A percentile compares a stretch with the other conserved stretches of the same genome.
Evolutionary conservation across 805 yeast species (phyloP).

Genomic region (Naumovozyma baii): DNA sequence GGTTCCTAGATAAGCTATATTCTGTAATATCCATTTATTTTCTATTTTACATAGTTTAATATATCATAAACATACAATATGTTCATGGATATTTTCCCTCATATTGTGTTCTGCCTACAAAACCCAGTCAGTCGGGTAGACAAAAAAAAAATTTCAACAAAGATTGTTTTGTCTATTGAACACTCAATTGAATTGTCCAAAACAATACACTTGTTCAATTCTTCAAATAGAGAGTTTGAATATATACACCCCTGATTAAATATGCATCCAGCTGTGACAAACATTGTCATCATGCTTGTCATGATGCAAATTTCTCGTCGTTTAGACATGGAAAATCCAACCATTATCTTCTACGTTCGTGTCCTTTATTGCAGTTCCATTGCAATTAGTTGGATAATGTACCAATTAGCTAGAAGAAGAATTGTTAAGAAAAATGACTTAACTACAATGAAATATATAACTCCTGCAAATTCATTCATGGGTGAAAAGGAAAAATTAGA

Average conservation of each 20-base stretch:
- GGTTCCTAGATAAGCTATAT: no score
- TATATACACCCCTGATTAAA: constrained; percentile 1
- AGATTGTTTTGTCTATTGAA: no score
- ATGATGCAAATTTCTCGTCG: constrained; percentile 92
- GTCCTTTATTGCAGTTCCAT: constrained; percentile 60
- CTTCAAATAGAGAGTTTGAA: no score
- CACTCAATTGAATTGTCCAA: no score
- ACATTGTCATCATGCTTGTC: constrained; percentile 82
- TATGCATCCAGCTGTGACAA: constrained; percentile 84
- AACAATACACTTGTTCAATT: no score
- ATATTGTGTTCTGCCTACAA: no score
- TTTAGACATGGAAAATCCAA: constrained; percentile 81
- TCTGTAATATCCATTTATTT: no score
- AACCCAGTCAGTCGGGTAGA: no score
- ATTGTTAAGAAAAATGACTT: constrained; percentile 75
- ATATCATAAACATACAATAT: no score
- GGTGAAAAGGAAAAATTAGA: constrained; percentile 67
- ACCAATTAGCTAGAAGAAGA: constrained; percentile 49
- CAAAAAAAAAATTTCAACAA: no score
- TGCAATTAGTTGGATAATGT: constrained; percentile 51
- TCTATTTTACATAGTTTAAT: no score
- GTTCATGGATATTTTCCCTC: no score
- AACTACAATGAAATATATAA: constrained; percentile 84
- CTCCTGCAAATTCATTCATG: constrained; percentile 69
- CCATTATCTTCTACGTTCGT: constrained; percentile 64